Base-by-base conservation (phyloP, 2,329 filamentous ascomycete species). In the Sclerotinia borealis region DNA sequence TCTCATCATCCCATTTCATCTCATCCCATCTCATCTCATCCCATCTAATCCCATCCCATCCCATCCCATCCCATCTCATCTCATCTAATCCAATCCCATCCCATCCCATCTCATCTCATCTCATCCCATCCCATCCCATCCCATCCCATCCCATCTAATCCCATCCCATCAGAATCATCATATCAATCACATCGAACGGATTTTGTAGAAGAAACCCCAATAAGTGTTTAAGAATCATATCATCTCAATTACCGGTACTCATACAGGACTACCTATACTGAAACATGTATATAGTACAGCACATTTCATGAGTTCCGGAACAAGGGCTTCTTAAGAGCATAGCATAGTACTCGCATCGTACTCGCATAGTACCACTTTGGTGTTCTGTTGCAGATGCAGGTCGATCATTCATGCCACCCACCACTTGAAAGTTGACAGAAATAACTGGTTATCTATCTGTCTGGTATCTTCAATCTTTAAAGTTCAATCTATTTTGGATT, bases 381-480 rank as follows among this genome's bases (percentile, higher is more conserved):
- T 25, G 8, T 34, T 52, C 37, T 37, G 27, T 41, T 60, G n/a
- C 47, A 52, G 25, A 37, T 22, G 27, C 31, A 37, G 27, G 36
- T 31, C 27, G 25, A 52, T 60, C 58, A 60, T 52, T 34, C 15
- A 60, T 52, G 47, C 58, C 47, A 43, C 58, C n/a, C n/a, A n/a
- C n/a, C n/a, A n/a, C n/a, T n/a, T n/a, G n/a, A n/a, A n/a, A n/a
- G n/a, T 60, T 34, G 47, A 43, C 31, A 43, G 47, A 50, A 41
- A 22, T 7, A 19, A 60, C 6, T 13, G 43, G n/a, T n/a, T 25
- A 17, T 25, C n/a, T n/a, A 22, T 6, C 9, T 29, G 17, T 55
- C 3, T 25, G 31, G 52, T 31, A 47, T 59, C 55, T 49, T 34
- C 34, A 50, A 49, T 15, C 25, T 37, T n/a, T 19, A 59, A 47